A percentile compares a stretch with the other conserved stretches of the same genome.
Evolutionary conservation across 257 asterid species (phyloP).

Genomic region (Nicotiana obtusifolia): DNA sequence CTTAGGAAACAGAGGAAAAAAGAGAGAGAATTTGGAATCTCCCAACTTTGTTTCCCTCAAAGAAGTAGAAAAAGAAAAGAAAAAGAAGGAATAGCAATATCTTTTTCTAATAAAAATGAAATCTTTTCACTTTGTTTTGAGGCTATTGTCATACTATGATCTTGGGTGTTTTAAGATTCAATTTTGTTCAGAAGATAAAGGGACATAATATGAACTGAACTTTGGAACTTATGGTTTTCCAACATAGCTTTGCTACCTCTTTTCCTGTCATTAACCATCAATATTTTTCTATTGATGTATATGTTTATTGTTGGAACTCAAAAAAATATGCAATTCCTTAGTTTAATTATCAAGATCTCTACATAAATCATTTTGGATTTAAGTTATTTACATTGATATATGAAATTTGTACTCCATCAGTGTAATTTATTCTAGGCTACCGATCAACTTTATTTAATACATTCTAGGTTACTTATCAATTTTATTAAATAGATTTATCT

Average conservation of each 20-base stretch:
- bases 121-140: not conserved
- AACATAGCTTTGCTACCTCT: not conserved
- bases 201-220: not conserved
- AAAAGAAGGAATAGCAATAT: not conserved
- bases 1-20: not conserved
- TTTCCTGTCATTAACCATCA: not conserved
- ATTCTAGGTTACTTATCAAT: too few relatives aligned
- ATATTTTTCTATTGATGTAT: not conserved
- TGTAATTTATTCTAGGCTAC: too few relatives aligned
- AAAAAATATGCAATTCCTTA: not conserved
- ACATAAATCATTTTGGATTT: not conserved
- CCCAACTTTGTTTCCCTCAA: not conserved
- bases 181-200: not conserved
- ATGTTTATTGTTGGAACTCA: not conserved
- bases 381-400: too few relatives aligned
- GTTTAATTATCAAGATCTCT: not conserved
- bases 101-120: too few relatives aligned
- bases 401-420: too few relatives aligned
- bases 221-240: not conserved
- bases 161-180: not conserved
- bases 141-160: not conserved
- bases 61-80: not conserved
- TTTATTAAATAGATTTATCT: too few relatives aligned
- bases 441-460: too few relatives aligned
- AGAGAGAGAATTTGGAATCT: not conserved